phyloP scores from a whole-genome alignment of 345 rosid species.

The Corymbia maculata region DNA sequence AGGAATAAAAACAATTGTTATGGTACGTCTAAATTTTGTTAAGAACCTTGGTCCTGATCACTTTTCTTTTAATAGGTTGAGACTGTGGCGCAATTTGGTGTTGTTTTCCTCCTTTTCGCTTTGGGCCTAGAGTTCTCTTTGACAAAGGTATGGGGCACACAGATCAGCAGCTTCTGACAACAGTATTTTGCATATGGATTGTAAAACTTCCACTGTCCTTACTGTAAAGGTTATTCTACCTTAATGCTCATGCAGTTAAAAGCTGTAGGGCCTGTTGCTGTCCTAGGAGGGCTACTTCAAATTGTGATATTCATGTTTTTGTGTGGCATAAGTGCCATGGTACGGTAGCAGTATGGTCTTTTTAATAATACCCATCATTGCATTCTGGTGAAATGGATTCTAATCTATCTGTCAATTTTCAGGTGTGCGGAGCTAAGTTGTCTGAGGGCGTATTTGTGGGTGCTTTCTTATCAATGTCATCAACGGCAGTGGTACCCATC shows the following conservation, averaged over 20 bases:
- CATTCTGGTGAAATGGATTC: not conserved
- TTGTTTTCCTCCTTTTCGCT: constrained; percentile 98
- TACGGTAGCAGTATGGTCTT: constrained; percentile 13
- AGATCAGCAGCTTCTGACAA: not conserved
- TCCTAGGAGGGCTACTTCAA: constrained; percentile 91
- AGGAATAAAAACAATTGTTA: not conserved
- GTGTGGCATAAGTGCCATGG: constrained; percentile 71
- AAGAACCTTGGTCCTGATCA: not conserved
- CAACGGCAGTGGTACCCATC: constrained; percentile 88
- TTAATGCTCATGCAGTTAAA: constrained; percentile 52
- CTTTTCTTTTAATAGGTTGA: constrained; percentile 50
- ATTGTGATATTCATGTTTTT: constrained; percentile 68
- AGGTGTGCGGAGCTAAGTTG: constrained; percentile 95
- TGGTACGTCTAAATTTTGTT: not conserved
- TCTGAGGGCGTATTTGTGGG: constrained; percentile 97
- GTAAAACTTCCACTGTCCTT: not conserved
- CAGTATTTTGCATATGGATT: not conserved
- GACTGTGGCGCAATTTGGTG: constrained; percentile 97
- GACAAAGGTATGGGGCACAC: constrained; percentile 54
- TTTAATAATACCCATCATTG: not conserved
- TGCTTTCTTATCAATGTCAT: constrained; percentile 92
- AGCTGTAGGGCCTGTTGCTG: constrained; percentile 95
- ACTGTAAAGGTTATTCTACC: constrained; percentile 7
- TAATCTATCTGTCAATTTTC: constrained; percentile 9
- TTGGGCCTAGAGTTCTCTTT: constrained; percentile 95